phyloP scores from a whole-genome alignment of 108 stramenopile genomes.

The Cafeteria roenbergensis region DNA sequence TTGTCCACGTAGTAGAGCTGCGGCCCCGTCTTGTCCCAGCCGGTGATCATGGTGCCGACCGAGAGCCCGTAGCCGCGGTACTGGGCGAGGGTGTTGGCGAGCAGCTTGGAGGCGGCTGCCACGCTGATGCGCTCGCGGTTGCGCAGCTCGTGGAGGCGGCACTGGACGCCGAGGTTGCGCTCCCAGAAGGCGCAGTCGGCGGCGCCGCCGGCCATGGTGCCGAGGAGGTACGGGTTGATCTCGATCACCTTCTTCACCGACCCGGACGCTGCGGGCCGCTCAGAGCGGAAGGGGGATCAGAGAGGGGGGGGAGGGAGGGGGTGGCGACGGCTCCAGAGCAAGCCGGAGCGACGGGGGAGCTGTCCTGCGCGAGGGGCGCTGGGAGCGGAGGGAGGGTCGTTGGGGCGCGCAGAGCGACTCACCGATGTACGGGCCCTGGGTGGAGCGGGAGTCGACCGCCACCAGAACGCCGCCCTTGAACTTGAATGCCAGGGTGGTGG shows the following conservation, averaged over 20 bases:
- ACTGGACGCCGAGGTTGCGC: conserved; percentile 86
- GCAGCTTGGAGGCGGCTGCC: conserved; percentile 84
- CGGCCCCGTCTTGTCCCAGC: conserved; percentile 30
- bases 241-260: conserved; percentile 46
- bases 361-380: too few relatives aligned
- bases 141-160: conserved; percentile 37
- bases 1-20: conserved; percentile 98
- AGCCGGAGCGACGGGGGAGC: too few relatives aligned
- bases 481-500: conserved; percentile 98
- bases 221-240: conserved; percentile 67
- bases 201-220: conserved; percentile 96
- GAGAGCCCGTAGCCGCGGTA: conserved; percentile 95
- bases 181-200: conserved; percentile 99
- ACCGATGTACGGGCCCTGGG: conserved; percentile 97
- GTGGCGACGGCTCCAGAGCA: too few relatives aligned
- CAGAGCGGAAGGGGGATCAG: too few relatives aligned
- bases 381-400: too few relatives aligned
- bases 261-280: conserved; percentile 10
- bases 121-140: conserved; percentile 38
- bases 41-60: conserved; percentile 71
- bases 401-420: too few relatives aligned
- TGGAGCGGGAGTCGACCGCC: conserved; percentile 87
- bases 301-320: too few relatives aligned
- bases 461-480: conserved; percentile 85
- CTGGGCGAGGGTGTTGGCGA: conserved; percentile 85